These are phyloP conservation scores for Alternaria viburni DNA, from an alignment of 2,329 filamentous ascomycete species.

Conservation along the genomic window DNA sequence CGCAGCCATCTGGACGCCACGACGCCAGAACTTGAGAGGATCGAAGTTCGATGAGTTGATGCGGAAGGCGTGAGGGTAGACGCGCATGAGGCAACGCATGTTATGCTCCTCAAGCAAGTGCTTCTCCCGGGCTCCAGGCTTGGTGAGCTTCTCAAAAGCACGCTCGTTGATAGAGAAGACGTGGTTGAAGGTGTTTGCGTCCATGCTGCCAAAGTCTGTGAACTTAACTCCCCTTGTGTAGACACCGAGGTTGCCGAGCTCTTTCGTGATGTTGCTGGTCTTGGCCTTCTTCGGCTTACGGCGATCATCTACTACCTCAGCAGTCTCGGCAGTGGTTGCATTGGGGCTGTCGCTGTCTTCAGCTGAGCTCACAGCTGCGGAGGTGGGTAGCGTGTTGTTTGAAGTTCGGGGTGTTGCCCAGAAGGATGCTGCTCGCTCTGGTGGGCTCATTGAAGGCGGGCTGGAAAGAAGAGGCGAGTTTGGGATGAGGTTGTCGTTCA, in stretches of 20 bases:
- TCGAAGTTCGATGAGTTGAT: slow-evolving; percentile 93
- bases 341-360: slow-evolving; percentile 78
- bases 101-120: slow-evolving; percentile 86
- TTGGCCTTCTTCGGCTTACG: slow-evolving; percentile 66
- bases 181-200: slow-evolving; percentile 89
- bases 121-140: slow-evolving; percentile 76
- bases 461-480: slow-evolving; percentile 59
- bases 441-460: slow-evolving; percentile 60
- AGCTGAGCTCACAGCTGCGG: slow-evolving; percentile 62
- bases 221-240: slow-evolving; percentile 82
- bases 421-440: slow-evolving; percentile 54
- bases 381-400: slow-evolving; percentile 62
- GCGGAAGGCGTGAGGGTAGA: slow-evolving; percentile 85
- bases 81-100: slow-evolving; percentile 82
- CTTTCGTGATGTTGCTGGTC: slow-evolving; percentile 82
- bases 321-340: slow-evolving; percentile 61
- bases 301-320: slow-evolving; percentile 62
- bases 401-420: slow-evolving; percentile 60
- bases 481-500: slow-evolving; percentile 63
- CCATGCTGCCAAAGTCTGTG: slow-evolving; percentile 75
- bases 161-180: slow-evolving; percentile 94
- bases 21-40: slow-evolving; percentile 89
- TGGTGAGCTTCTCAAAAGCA: slow-evolving; percentile 81
- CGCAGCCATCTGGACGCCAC: slow-evolving; percentile 96
- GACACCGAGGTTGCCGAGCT: slow-evolving; percentile 84